A percentile compares a stretch with the other conserved stretches of the same genome.
phyloP scores from a whole-genome alignment of 768 basidiomycete genomes.

The Obba rivulosa region DNA sequence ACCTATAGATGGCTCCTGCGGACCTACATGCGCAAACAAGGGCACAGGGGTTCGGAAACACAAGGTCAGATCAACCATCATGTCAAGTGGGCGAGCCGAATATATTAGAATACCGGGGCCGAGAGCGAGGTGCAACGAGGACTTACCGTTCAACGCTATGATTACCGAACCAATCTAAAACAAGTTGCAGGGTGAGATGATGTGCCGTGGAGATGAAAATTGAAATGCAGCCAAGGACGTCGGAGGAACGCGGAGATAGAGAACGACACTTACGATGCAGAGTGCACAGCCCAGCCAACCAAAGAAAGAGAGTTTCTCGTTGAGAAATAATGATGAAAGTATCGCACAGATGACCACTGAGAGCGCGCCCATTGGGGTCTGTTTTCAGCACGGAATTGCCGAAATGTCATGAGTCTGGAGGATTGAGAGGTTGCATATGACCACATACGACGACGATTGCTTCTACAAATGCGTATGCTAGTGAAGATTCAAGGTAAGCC shows the following conservation, averaged over 20 bases:
- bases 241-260: not conserved
- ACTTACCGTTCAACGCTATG: constrained; percentile 79
- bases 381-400: constrained; percentile 1
- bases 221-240: constrained; percentile 1
- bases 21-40: constrained; percentile 36
- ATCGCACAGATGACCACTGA: constrained; percentile 95
- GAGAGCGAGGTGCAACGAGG: constrained; percentile 14
- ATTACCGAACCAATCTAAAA: constrained; percentile 75
- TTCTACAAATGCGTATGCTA: constrained; percentile 85
- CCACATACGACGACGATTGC: constrained; percentile 82
- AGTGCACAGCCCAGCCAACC: constrained; percentile 94
- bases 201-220: constrained; percentile 1
- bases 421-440: not conserved
- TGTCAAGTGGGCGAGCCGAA: too few species aligned
- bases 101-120: not conserved
- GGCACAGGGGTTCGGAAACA: not conserved
- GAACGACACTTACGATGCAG: constrained; percentile 66
- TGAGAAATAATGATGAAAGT: constrained; percentile 87
- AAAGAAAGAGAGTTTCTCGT: constrained; percentile 91
- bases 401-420: not conserved
- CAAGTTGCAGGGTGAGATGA: not conserved
- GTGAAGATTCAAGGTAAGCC: constrained; percentile 12
- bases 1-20: constrained; percentile 63
- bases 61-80: too few species aligned
- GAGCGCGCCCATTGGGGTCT: constrained; percentile 94